Conservation (phyloP, 2,329 filamentous ascomycete species). For the Fusarium sp. region DNA sequence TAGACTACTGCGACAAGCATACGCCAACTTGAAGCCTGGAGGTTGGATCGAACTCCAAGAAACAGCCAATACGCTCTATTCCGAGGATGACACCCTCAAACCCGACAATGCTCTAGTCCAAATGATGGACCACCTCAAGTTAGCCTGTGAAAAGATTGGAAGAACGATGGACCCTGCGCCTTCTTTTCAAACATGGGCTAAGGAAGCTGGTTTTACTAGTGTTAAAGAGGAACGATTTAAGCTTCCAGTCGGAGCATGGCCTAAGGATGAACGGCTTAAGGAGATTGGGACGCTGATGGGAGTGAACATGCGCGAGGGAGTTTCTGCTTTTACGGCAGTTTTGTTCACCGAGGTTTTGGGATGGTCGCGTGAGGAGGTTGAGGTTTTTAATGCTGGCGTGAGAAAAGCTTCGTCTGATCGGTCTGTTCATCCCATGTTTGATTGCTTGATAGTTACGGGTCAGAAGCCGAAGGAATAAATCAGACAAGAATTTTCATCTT, state of each 20-base stretch:
- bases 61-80: slow-evolving; percentile 52
- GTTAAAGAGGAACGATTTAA: slow-evolving; percentile 50
- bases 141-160: slow-evolving; percentile 47
- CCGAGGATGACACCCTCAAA: slow-evolving; percentile 55
- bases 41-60: slow-evolving; percentile 63
- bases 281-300: slow-evolving; percentile 54
- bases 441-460: slow-evolving; percentile 49
- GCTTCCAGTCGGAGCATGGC: slow-evolving; percentile 55
- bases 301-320: slow-evolving; percentile 52
- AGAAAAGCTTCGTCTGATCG: slow-evolving; percentile 42
- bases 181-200: slow-evolving; percentile 46
- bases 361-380: slow-evolving; percentile 58
- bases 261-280: slow-evolving; percentile 46
- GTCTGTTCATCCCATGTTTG: slow-evolving; percentile 49
- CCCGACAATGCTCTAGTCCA: slow-evolving; percentile 52
- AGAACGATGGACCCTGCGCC: slow-evolving; percentile 50
- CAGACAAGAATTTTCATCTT: fast-evolving
- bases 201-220: slow-evolving; percentile 54
- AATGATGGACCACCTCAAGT: slow-evolving; percentile 43
- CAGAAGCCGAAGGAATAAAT: slow-evolving; percentile 40
- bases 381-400: slow-evolving; percentile 51
- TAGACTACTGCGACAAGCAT: slow-evolving; percentile 40
- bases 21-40: slow-evolving; percentile 58
- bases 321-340: slow-evolving; percentile 55
- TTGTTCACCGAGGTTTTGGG: slow-evolving; percentile 55